Percentiles rank a stretch among this genome's conserved stretches.
phyloP scores from a whole-genome alignment of 2,329 filamentous ascomycete genomes.

The Metarhizium guizhouense region DNA sequence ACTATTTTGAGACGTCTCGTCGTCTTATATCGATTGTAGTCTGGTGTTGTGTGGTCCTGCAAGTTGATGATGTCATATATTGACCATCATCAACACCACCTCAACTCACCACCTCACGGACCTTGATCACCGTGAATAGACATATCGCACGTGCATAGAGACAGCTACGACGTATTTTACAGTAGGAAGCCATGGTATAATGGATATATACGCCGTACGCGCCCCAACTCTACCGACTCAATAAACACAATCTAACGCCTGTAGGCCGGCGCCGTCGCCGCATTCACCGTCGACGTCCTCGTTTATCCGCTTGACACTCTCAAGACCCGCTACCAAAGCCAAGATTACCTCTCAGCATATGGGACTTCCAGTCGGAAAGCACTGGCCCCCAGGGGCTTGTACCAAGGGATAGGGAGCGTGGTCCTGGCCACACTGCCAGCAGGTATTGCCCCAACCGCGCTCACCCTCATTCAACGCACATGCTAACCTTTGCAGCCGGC shows the following conservation, averaged over 20 bases:
- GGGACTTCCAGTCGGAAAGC: constrained; percentile 44
- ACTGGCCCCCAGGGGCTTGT: constrained; percentile 60
- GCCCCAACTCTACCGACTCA: not conserved
- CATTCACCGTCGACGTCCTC: constrained; percentile 76
- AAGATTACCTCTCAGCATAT: constrained; percentile 62
- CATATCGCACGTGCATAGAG: not conserved
- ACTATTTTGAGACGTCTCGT: not conserved
- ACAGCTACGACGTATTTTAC: not conserved
- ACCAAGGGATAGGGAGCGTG: constrained; percentile 80
- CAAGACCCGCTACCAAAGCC: constrained; percentile 78
- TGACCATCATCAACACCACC: not conserved
- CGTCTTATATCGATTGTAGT: not conserved
- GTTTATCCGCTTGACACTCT: constrained; percentile 85
- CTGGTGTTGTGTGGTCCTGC: not conserved
- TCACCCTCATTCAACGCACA: not conserved
- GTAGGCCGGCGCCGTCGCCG: constrained; percentile 76
- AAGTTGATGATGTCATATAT: not conserved
- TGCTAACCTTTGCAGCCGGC: constrained; percentile 44
- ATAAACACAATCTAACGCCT: not conserved
- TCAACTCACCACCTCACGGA: not conserved
- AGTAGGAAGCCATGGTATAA: not conserved
- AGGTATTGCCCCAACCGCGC: constrained; percentile 35
- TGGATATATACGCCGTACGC: constrained; percentile 25
- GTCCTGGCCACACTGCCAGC: constrained; percentile 84
- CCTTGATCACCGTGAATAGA: not conserved